Conservation (phyloP, 257 asterid genomes). For the Anisodus acutangulus region DNA sequence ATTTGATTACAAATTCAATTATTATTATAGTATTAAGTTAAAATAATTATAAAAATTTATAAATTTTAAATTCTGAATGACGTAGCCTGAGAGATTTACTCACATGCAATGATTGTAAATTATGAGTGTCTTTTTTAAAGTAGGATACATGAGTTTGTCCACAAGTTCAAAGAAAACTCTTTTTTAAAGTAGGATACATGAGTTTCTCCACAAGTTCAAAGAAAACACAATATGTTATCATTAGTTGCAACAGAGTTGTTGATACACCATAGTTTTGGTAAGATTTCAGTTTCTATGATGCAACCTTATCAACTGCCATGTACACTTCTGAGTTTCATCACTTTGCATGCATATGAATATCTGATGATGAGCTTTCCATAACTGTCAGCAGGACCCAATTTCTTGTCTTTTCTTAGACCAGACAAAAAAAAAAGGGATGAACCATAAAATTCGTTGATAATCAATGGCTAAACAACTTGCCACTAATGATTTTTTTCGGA, state of each 20-base stretch:
- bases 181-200: not conserved
- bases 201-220: not conserved
- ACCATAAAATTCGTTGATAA: too few species aligned
- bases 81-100: too few species aligned
- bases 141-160: not conserved
- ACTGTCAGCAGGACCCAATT: not conserved
- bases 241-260: slow-evolving; percentile 4
- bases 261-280: not conserved
- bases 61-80: too few species aligned
- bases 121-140: not conserved
- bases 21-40: too few species aligned
- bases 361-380: not conserved
- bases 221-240: not conserved
- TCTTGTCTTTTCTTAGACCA: not conserved
- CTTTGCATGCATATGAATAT: not conserved
- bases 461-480: too few species aligned
- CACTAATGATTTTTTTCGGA: too few species aligned
- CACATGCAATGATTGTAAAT: not conserved
- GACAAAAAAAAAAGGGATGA: too few species aligned
- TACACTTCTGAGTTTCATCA: not conserved
- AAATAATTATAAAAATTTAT: too few species aligned
- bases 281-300: slow-evolving; percentile 22
- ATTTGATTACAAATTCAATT: too few species aligned
- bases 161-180: not conserved
- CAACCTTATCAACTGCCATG: not conserved